These are phyloP conservation scores for Ustilago esculenta DNA, from an alignment of 1,284 basidiomycete species.

Conservation along the genomic window DNA sequence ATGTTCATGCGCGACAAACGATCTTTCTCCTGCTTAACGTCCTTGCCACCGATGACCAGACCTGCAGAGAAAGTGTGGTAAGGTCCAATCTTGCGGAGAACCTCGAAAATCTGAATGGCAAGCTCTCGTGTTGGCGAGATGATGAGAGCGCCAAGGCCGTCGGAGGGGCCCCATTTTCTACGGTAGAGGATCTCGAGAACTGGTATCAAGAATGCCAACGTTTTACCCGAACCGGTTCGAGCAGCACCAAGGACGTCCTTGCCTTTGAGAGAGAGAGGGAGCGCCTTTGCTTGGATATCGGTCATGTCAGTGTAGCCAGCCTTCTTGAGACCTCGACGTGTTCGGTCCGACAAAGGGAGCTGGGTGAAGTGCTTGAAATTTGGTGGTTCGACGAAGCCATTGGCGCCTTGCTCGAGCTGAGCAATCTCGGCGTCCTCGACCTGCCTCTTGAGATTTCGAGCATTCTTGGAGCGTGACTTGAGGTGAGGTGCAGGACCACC, in stretches of 20 bases:
- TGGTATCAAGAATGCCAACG: constrained; percentile 82
- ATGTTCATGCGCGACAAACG: constrained; percentile 93
- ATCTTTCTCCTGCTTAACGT: constrained; percentile 84
- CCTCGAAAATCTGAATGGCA: constrained; percentile 96
- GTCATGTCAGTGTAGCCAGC: constrained; percentile 64
- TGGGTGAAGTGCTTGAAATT: constrained; percentile 47
- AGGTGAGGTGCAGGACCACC: constrained; percentile 30
- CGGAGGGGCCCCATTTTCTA: constrained; percentile 80
- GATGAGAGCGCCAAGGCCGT: constrained; percentile 89
- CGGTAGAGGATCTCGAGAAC: constrained; percentile 79
- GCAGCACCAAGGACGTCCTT: constrained; percentile 76
- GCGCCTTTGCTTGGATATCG: constrained; percentile 58
- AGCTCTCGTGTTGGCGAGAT: constrained; percentile 95
- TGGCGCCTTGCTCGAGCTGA: constrained; percentile 42
- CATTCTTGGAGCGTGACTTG: constrained; percentile 50
- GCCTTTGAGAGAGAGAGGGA: constrained; percentile 58
- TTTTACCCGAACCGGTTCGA: constrained; percentile 83
- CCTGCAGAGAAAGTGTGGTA: constrained; percentile 93
- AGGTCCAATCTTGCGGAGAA: constrained; percentile 88
- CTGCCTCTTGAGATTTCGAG: constrained; percentile 55
- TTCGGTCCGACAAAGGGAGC: constrained; percentile 59
- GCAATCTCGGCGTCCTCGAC: constrained; percentile 55
- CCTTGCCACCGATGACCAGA: constrained; percentile 95
- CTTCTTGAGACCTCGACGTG: constrained; percentile 57
- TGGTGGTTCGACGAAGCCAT: constrained; percentile 28